phyloP scores from a whole-genome alignment of 1,284 basidiomycete genomes.

The Exobasidium cylindrosporum region DNA sequence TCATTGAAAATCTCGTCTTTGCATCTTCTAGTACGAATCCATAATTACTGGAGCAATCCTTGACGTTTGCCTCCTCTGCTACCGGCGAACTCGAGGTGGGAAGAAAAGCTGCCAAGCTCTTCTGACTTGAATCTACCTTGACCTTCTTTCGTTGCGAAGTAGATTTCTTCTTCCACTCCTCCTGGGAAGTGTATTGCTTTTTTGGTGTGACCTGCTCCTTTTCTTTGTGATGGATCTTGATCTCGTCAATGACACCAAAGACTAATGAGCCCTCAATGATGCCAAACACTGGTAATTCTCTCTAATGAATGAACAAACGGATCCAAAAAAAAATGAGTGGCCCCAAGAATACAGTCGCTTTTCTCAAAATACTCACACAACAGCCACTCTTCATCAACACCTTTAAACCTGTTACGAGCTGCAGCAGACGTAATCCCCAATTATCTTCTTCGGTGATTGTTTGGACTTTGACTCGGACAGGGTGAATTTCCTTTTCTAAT shows the following conservation, averaged over 20 bases:
- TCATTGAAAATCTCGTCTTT: conserved; percentile 38
- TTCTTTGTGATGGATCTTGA: conserved; percentile 16
- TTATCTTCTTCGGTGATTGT: conserved; percentile 65
- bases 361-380: conserved; percentile 1
- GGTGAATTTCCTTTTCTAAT: conserved; percentile 71
- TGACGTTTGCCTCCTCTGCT: conserved; percentile 1
- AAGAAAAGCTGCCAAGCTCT: conserved; percentile 15
- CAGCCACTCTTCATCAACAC: conserved; percentile 16
- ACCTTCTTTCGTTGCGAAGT: background rate
- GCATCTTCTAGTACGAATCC: conserved; percentile 38
- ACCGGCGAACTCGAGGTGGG: background rate
- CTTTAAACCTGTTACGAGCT: conserved; percentile 19
- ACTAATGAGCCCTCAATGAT: conserved; percentile 38
- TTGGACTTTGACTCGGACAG: conserved; percentile 63
- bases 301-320: conserved; percentile 6
- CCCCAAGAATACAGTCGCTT: no score
- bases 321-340: background rate
- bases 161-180: conserved; percentile 32
- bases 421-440: conserved; percentile 67
- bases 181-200: conserved; percentile 29
- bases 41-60: no score
- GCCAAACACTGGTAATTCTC: conserved; percentile 48
- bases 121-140: background rate
- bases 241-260: conserved; percentile 48
- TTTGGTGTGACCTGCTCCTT: background rate